Base-by-base conservation (phyloP, 208 protist species). In the Tetramitus jugosus region DNA sequence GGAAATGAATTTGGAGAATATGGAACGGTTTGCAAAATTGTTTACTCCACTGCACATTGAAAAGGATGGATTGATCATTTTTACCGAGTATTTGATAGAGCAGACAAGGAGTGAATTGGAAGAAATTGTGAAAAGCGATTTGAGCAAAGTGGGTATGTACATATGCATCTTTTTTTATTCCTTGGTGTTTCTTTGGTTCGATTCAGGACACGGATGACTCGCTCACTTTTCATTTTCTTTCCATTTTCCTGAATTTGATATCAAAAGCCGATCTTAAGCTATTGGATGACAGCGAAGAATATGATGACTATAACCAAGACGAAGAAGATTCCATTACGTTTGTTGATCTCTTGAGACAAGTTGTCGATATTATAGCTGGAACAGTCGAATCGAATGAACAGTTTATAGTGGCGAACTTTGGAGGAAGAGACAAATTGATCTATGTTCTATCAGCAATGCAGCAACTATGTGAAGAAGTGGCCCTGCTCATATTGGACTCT, bases 21-120 rank as follows among this genome's bases (percentile, higher is more conserved):
- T 71, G 3, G 14, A 71, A n/a, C 43, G 65, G 35, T 71, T 71
- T 71, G 26, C 65, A 52, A 71, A 71, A 49, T 31, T 71, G 20
- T 49, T 71, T 42, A 14, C n/a, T 8, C 65, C 65, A 37, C 39
- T 71, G 33, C 20, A 40, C 20, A 71, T 71, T 1, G 39, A 71
- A 14, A 40, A 42, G 31, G 65, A 71, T 33, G 65, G 65, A 23
- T 46, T 71, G 26, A 10, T 6, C 3, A 6, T 71, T 14, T 71
- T 49, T 49, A 26, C 3, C 8, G n/a, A 71, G 2, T 49, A 52
- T 42, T 49, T 42, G 26, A 29, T 29, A 49, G 40, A 49, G 3
- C 10, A n/a, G 26, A 8, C 39, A 6, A 42, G 40, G 49, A 4
- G 33, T 23, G 65, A 71, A 31, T 37, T 71, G 26, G 65, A 71